Base-by-base conservation (phyloP, 2,329 filamentous ascomycete species). In the Scortechinia acanthostroma region DNA sequence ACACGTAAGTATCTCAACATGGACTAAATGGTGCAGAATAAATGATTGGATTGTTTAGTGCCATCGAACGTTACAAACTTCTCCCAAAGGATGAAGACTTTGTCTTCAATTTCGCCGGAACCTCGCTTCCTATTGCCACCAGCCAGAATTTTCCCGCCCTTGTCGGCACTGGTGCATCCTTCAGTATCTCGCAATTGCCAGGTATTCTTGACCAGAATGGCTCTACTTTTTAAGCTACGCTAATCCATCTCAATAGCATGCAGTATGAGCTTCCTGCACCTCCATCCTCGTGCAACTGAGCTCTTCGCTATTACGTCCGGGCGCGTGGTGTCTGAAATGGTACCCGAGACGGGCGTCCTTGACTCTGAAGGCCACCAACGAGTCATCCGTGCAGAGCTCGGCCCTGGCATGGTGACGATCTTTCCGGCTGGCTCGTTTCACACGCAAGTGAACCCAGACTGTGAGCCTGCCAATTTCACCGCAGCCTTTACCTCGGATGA, bases 61-160 rank as follows among this genome's bases (percentile, higher is more conserved):
- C 65, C 20, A 65, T 51, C 23, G 69, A 73, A 45, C 66, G 66
- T 45, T 63, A 61, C 52, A 53, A 54, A 21, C 64, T 73, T 43
- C 63, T 73, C 16, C 60, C 63, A 15, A 55, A 68, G 10, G 58
- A 73, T 50, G 47, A 58, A 3, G 60, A 73, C 48, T 74, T 74
- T 55, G 55, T 71, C 55, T 76, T 73, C 58, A 63, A 72, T 57
- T 75, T 76, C 60, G 57, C 61, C 40, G 73, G 71, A 30, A 73
- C 73, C 33, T 63, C 72, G 52, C 63, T 76, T 48, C 59, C 74
- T 28, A 62, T 67, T 17, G 73, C 75, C 40, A 76, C 77, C 61
- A 68, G 74, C 54, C 71, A 73, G 59, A 71, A 68, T 25, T 80
- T 79, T 59, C 76, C 76, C 2, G 73, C 74, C 21, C 68, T 80